Base-by-base conservation (phyloP, 306 rosid genomes). In the Senna siamea region DNA sequence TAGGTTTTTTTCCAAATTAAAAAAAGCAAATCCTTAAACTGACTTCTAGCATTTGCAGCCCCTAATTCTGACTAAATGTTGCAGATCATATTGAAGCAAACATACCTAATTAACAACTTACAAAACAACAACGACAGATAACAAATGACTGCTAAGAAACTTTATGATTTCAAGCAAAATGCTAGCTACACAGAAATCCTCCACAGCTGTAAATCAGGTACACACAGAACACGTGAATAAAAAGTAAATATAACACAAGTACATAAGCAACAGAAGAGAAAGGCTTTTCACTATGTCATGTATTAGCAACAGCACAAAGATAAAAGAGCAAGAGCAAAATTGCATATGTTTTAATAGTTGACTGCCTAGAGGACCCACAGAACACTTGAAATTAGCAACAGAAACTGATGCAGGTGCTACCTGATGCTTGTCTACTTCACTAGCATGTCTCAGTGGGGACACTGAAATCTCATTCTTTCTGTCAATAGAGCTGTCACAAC, bases 321-420 rank as follows among this genome's bases (percentile, higher is more conserved):
- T 38, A n/a, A 35, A 30, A 28, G 17, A 52, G 15, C 26, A 72
- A 78, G 51, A 59, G 26, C 58, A 72, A 43, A 37, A 51, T 28
- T 60, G 38, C 53, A 41, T 55, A 44, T 18, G 46, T 17, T 66
- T 50, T 81, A 86, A 91, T 87, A 28, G 82, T 63, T 66, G 81
- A 69, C 46, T 66, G 38, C 69, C 74, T 64, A n/a, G n/a, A n/a
- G n/a, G n/a, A n/a, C n/a, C n/a, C n/a, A n/a, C n/a, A n/a, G n/a
- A n/a, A n/a, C n/a, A n/a, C n/a, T n/a, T n/a, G n/a, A n/a, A n/a
- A n/a, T n/a, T n/a, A n/a, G n/a, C n/a, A n/a, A 43, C 59, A 54
- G 85, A 61, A 61, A 73, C 78, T 10, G 76, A 79, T 58, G 12
- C 64, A 10, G 79, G 35, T 52, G 52, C 19, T 17, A 65, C 74